phyloP scores from a whole-genome alignment of 2,329 filamentous ascomycete species.

The Lasiodiplodia sp. region DNA sequence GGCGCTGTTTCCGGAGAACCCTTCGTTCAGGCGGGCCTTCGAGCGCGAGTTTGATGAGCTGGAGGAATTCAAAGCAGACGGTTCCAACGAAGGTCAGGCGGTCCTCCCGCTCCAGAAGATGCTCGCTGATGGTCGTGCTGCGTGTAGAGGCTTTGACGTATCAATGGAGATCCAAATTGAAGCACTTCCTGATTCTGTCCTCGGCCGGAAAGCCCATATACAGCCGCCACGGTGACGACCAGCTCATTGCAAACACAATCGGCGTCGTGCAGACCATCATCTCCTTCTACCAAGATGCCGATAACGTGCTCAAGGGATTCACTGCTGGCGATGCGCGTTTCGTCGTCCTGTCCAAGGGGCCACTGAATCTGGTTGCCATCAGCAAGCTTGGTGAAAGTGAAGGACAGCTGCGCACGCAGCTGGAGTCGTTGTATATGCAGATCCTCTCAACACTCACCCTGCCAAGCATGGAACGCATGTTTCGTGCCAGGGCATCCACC shows the following conservation, averaged over 20 bases:
- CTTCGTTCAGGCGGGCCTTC: constrained; percentile 69
- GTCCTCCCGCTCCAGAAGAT: constrained; percentile 35
- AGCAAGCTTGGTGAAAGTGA: constrained; percentile 94
- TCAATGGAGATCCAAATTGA: constrained; percentile 89
- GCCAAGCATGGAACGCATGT: constrained; percentile 84
- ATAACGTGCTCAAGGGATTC: constrained; percentile 81
- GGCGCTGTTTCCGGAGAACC: constrained; percentile 53
- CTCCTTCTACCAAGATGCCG: constrained; percentile 87
- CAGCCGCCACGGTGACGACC: constrained; percentile 90
- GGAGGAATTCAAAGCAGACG: constrained; percentile 63
- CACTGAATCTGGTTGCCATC: constrained; percentile 91
- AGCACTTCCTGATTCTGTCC: constrained; percentile 96
- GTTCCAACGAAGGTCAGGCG: constrained; percentile 66
- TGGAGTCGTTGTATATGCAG: constrained; percentile 97
- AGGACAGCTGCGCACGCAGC: constrained; percentile 81
- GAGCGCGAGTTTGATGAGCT: constrained; percentile 79
- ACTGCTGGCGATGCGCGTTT: constrained; percentile 87
- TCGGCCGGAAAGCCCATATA: constrained; percentile 97
- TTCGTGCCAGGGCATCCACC: constrained; percentile 88
- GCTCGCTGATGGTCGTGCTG: constrained; percentile 39
- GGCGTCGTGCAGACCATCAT: constrained; percentile 97
- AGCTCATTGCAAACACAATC: constrained; percentile 90
- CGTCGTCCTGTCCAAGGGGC: constrained; percentile 82
- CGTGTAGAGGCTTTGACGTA: constrained; percentile 60
- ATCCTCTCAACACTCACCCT: constrained; percentile 94